Evolutionary conservation across 768 basidiomycete species (phyloP).

Genomic region (Pisolithus microcarpus): DNA sequence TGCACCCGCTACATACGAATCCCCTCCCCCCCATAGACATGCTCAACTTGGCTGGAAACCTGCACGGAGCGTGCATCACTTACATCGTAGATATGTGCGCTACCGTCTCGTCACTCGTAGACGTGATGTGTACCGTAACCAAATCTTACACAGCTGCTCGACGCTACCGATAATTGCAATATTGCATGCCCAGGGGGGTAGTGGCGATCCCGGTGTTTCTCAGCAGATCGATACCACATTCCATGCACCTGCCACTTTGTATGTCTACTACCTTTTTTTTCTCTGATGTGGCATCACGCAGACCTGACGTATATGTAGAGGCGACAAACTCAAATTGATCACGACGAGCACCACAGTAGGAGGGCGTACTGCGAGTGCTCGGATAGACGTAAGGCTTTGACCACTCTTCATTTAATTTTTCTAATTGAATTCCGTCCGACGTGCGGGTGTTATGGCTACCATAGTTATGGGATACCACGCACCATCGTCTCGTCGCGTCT

Average conservation of each 20-base stretch:
- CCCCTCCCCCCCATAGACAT: slow-evolving; percentile 32
- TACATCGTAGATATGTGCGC: slow-evolving; percentile 44
- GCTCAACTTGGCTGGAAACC: slow-evolving; percentile 29
- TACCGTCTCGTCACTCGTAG: neutral
- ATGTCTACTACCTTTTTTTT: slow-evolving; percentile 14
- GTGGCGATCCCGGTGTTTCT: slow-evolving; percentile 32
- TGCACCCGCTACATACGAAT: neutral
- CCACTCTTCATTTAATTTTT: too few relatives aligned
- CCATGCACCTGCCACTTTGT: slow-evolving; percentile 37
- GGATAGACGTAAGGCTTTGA: slow-evolving; percentile 32
- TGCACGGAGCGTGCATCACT: slow-evolving; percentile 37
- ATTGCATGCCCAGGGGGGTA: slow-evolving; percentile 26
- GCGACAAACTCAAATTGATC: slow-evolving; percentile 37
- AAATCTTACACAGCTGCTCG: slow-evolving; percentile 31
- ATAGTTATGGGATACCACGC: slow-evolving; percentile 37
- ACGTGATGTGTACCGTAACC: neutral
- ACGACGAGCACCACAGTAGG: slow-evolving; percentile 31
- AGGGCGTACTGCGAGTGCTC: slow-evolving; percentile 24
- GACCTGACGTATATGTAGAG: slow-evolving; percentile 24
- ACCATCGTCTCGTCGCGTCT: slow-evolving; percentile 36
- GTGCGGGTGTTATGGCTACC: neutral
- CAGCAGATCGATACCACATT: slow-evolving; percentile 40
- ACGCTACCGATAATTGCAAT: slow-evolving; percentile 32
- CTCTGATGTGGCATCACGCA: neutral
- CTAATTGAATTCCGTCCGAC: too few relatives aligned